These are phyloP conservation scores for Penicillium mononematosum DNA, from an alignment of 495 filamentous ascomycete species.

Conservation along the genomic window DNA sequence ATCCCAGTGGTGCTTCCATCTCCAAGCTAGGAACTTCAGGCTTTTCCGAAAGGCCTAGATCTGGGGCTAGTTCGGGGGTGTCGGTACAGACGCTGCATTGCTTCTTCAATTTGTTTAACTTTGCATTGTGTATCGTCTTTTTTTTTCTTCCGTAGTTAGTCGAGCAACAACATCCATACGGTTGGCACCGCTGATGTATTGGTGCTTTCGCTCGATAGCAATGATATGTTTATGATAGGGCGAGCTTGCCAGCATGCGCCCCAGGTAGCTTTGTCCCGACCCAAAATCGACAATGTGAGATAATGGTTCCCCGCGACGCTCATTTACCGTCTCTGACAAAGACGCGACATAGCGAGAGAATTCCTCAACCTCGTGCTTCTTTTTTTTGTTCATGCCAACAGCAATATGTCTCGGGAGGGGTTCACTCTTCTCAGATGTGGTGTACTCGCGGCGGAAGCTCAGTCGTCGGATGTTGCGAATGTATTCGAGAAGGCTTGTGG, in stretches of 20 bases:
- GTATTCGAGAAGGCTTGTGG: slow-evolving; percentile 68
- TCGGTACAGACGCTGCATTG: slow-evolving; percentile 49
- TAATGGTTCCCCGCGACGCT: slow-evolving; percentile 54
- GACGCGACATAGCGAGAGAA: slow-evolving; percentile 61
- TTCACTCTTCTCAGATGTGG: slow-evolving; percentile 36
- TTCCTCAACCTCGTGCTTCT: slow-evolving; percentile 81
- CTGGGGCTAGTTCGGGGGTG: slow-evolving; percentile 34
- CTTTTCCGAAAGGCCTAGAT: slow-evolving; percentile 21
- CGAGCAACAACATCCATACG: slow-evolving; percentile 75
- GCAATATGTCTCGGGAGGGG: slow-evolving; percentile 64
- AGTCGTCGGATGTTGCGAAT: slow-evolving; percentile 70
- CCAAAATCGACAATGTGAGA: slow-evolving; percentile 95
- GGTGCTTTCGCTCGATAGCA: slow-evolving; percentile 82
- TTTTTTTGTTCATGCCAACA: slow-evolving; percentile 94
- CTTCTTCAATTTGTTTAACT: slow-evolving; percentile 43
- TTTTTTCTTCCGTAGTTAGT: slow-evolving; percentile 62
- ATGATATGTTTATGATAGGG: slow-evolving; percentile 86
- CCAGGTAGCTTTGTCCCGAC: slow-evolving; percentile 93
- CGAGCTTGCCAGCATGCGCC: slow-evolving; percentile 76
- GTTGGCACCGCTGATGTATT: slow-evolving; percentile 82
- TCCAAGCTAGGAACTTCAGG: slow-evolving; percentile 20
- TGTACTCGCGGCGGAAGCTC: slow-evolving; percentile 62
- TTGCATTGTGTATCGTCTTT: slow-evolving; percentile 36
- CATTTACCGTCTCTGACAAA: slow-evolving; percentile 53
- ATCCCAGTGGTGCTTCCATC: background rate